phyloP scores from a whole-genome alignment of 495 filamentous ascomycete species.

The Patellaria atrata region DNA sequence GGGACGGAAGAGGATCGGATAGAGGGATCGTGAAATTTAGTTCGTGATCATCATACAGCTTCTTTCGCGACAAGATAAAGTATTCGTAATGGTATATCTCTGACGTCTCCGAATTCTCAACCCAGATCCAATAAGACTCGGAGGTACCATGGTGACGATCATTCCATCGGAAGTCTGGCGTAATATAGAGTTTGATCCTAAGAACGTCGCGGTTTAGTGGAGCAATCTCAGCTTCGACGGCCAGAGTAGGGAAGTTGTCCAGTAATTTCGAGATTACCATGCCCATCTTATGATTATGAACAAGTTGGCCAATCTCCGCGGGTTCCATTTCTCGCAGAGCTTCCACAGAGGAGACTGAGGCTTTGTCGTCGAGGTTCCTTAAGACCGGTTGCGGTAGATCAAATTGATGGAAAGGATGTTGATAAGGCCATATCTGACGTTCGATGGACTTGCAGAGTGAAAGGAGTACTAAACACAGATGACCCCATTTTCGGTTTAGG shows the following conservation, averaged over 20 bases:
- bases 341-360: constrained; percentile 59
- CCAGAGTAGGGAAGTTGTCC: constrained; percentile 83
- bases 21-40: constrained; percentile 96
- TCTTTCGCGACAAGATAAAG: constrained; percentile 79
- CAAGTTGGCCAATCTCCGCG: constrained; percentile 77
- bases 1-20: constrained; percentile 78
- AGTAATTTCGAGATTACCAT: constrained; percentile 64
- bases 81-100: constrained; percentile 98
- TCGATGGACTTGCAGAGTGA: constrained; percentile 93
- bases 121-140: constrained; percentile 97
- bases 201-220: constrained; percentile 91
- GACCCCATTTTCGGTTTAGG: constrained; percentile 82
- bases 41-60: constrained; percentile 86
- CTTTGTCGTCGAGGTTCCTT: constrained; percentile 65
- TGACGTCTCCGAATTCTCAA: constrained; percentile 93
- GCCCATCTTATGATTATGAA: constrained; percentile 82
- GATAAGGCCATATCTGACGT: constrained; percentile 79
- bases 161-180: constrained; percentile 88
- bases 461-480: constrained; percentile 79
- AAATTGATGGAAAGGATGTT: constrained; percentile 92
- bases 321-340: constrained; percentile 79
- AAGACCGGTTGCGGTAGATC: constrained; percentile 74
- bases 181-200: constrained; percentile 68
- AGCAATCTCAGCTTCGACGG: constrained; percentile 83
- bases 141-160: constrained; percentile 88